phyloP scores from a whole-genome alignment of 176 grass and related monocot genomes.

The Ensete ventricosum region DNA sequence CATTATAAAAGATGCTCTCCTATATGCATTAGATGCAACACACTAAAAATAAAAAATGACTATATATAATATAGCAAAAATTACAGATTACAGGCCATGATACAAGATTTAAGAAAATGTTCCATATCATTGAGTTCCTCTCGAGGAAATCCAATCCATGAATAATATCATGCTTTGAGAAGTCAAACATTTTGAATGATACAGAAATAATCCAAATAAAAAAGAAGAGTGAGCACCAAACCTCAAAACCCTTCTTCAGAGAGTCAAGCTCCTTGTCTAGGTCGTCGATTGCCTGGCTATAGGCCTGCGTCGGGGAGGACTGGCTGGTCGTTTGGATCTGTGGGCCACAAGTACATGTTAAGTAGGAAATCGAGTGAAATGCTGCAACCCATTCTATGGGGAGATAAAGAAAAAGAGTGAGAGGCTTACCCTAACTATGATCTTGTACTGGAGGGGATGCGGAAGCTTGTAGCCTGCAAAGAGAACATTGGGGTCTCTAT shows the following conservation, averaged over 20 bases:
- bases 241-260: conserved; percentile 39
- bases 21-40: not conserved
- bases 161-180: not conserved
- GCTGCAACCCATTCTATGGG: not conserved
- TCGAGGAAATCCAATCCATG: not conserved
- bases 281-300: conserved; percentile 38
- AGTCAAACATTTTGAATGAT: not conserved
- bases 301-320: conserved; percentile 40
- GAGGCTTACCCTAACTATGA: conserved; percentile 35
- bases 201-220: not conserved
- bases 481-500: conserved; percentile 49
- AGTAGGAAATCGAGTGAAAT: not conserved
- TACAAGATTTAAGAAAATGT: not conserved
- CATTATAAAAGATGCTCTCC: not conserved
- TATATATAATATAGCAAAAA: too few relatives aligned
- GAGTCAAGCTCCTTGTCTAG: conserved; percentile 38
- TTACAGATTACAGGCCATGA: too few relatives aligned
- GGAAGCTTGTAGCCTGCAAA: conserved; percentile 50
- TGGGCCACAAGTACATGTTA: not conserved
- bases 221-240: not conserved
- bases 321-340: conserved; percentile 42
- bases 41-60: not conserved
- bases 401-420: not conserved
- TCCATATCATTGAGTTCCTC: not conserved
- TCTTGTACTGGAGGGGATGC: conserved; percentile 49